These are phyloP conservation scores for Karstenula rhodostoma DNA, from an alignment of 2,329 filamentous ascomycete genomes.

Conservation along the genomic window DNA sequence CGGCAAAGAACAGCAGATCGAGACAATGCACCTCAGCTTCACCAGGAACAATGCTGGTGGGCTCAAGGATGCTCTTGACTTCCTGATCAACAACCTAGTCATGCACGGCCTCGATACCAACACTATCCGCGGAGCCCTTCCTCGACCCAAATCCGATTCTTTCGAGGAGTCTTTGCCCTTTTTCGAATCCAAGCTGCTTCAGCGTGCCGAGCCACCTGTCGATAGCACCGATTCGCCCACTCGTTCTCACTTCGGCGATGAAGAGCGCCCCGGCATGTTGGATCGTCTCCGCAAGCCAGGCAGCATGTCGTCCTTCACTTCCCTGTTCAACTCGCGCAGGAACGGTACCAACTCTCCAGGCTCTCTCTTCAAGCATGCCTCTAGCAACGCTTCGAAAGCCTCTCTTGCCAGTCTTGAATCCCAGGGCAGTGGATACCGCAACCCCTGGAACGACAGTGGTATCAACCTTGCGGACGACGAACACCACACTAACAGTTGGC, in stretches of 20 bases:
- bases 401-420: constrained; percentile 97
- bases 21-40: constrained; percentile 66
- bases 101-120: constrained; percentile 84
- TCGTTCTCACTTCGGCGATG: constrained; percentile 82
- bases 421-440: constrained; percentile 91
- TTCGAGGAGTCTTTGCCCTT: constrained; percentile 97
- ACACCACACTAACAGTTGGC: constrained; percentile 61
- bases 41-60: constrained; percentile 97
- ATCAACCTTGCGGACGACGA: constrained; percentile 89
- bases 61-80: constrained; percentile 94
- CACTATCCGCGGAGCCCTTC: constrained; percentile 91
- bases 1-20: constrained; percentile 53
- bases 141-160: constrained; percentile 97
- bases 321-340: constrained; percentile 95
- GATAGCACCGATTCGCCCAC: constrained; percentile 87
- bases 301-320: constrained; percentile 92
- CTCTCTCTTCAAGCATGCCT: constrained; percentile 85
- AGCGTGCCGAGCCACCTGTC: constrained; percentile 82
- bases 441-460: constrained; percentile 97
- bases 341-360: constrained; percentile 81
- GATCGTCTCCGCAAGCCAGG: constrained; percentile 94
- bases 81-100: constrained; percentile 84
- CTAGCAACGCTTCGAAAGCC: constrained; percentile 92
- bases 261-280: constrained; percentile 81
- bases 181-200: constrained; percentile 95